phyloP scores from a whole-genome alignment of 2,329 filamentous ascomycete genomes.

The Monosporascus cannonballus region DNA sequence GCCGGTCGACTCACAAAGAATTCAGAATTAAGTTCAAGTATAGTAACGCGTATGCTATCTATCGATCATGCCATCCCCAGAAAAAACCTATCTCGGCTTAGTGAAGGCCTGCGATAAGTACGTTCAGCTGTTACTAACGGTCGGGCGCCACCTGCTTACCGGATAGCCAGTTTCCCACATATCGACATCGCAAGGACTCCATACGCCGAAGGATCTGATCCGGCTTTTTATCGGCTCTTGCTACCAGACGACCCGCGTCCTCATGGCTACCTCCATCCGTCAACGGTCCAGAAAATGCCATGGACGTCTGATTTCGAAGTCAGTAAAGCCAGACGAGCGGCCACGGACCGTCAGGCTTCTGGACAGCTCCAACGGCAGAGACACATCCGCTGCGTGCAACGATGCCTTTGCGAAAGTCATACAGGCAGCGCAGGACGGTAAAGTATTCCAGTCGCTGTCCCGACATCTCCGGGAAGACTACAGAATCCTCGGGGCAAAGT shows the following conservation, averaged over 20 bases:
- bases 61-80: constrained; percentile 5
- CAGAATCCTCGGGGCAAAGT: constrained; percentile 19
- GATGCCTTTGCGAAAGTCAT: constrained; percentile 20
- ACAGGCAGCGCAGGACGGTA: constrained; percentile 13
- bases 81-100: constrained; percentile 29
- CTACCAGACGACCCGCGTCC: constrained; percentile 38
- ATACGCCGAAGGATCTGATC: constrained; percentile 3
- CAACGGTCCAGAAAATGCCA: constrained; percentile 38
- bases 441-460: constrained; percentile 16
- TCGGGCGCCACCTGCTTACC: constrained; percentile 8
- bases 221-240: constrained; percentile 36
- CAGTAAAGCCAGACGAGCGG: constrained; percentile 16
- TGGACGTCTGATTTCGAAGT: constrained; percentile 31
- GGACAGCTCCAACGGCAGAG: constrained; percentile 14
- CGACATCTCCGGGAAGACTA: constrained; percentile 23
- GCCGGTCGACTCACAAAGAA: too few species aligned
- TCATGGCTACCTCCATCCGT: constrained; percentile 42
- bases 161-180: constrained; percentile 35
- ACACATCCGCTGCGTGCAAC: constrained; percentile 18
- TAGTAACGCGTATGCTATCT: neutral
- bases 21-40: neutral
- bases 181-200: constrained; percentile 28
- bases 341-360: constrained; percentile 22
- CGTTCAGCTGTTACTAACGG: constrained; percentile 5
- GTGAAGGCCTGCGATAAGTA: constrained; percentile 38